Percentiles rank a stretch among this genome's conserved stretches.
Conservation (phyloP, 2,329 filamentous ascomycete genomes). For the Stagonosporopsis rhizophila region DNA sequence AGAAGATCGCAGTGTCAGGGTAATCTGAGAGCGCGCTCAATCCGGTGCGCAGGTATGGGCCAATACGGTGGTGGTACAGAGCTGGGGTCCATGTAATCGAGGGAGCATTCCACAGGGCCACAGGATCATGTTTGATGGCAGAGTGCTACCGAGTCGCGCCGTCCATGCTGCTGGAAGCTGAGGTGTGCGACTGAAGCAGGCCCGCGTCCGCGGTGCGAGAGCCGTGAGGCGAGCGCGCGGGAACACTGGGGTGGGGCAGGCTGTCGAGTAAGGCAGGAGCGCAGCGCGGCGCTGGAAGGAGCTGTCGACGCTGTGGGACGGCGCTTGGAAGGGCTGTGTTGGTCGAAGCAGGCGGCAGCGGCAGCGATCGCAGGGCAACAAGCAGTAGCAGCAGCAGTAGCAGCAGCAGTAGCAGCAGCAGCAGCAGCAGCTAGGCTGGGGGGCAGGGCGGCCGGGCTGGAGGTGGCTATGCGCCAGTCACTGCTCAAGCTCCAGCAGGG, state of each 20-base stretch:
- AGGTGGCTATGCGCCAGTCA: background rate
- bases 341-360: constrained; percentile 9
- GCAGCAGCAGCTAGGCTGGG: constrained; percentile 13
- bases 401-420: constrained; percentile 21
- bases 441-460: constrained; percentile 6
- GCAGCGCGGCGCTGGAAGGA: constrained; percentile 20
- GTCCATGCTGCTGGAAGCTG: constrained; percentile 43
- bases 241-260: constrained; percentile 5
- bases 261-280: constrained; percentile 24
- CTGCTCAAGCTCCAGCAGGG: constrained; percentile 1
- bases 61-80: constrained; percentile 47
- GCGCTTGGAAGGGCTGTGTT: constrained; percentile 24
- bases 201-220: constrained; percentile 15
- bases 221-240: constrained; percentile 16
- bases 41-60: constrained; percentile 51
- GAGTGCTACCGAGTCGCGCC: constrained; percentile 41
- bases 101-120: constrained; percentile 42
- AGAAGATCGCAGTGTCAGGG: constrained; percentile 12
- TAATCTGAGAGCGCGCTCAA: constrained; percentile 28
- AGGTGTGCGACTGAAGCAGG: constrained; percentile 14
- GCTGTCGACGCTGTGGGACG: constrained; percentile 34
- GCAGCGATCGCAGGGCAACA: constrained; percentile 22
- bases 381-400: too few species aligned
- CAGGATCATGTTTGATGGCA: constrained; percentile 42
- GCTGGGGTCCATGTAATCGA: constrained; percentile 48